phyloP scores from a whole-genome alignment of 2,329 filamentous ascomycete genomes.

The Scopulariopsis brevicaulis region DNA sequence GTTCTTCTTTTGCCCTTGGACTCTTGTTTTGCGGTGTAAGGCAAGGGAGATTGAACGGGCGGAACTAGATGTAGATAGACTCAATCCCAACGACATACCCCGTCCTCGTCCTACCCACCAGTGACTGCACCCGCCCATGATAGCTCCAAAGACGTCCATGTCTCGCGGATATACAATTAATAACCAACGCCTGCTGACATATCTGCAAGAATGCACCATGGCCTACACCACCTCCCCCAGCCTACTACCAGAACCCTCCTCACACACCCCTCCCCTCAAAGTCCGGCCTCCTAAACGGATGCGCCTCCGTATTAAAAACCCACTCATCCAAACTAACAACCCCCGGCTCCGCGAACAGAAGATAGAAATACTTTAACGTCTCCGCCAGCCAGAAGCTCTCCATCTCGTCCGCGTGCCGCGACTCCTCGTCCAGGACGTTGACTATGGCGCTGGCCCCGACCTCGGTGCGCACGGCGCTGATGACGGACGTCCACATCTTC shows the following conservation, averaged over 20 bases:
- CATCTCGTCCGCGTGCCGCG: conserved; percentile 50
- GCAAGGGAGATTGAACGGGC: not conserved
- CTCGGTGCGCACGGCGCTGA: conserved; percentile 52
- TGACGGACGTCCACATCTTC: conserved; percentile 70
- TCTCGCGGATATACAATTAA: not conserved
- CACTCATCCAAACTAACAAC: conserved; percentile 58
- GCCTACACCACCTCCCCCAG: not conserved
- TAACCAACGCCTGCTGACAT: not conserved
- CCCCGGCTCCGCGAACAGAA: conserved; percentile 60
- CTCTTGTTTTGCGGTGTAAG: not conserved
- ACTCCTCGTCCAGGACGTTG: conserved; percentile 40
- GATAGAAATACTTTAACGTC: conserved; percentile 86
- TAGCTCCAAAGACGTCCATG: no score
- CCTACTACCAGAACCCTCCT: not conserved
- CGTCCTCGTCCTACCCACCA: no score
- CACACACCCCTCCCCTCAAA: conserved; percentile 4
- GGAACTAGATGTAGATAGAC: conserved; percentile 5
- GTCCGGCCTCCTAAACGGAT: conserved; percentile 38
- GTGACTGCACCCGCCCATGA: no score
- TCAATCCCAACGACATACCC: not conserved
- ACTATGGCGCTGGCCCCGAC: conserved; percentile 60
- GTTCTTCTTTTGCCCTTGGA: not conserved
- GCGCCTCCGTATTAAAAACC: conserved; percentile 55
- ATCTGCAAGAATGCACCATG: not conserved
- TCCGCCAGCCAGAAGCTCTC: conserved; percentile 88